Evolutionary conservation across 2,329 filamentous ascomycete species (phyloP).

Genomic region (Cladophialophora exuberans): DNA sequence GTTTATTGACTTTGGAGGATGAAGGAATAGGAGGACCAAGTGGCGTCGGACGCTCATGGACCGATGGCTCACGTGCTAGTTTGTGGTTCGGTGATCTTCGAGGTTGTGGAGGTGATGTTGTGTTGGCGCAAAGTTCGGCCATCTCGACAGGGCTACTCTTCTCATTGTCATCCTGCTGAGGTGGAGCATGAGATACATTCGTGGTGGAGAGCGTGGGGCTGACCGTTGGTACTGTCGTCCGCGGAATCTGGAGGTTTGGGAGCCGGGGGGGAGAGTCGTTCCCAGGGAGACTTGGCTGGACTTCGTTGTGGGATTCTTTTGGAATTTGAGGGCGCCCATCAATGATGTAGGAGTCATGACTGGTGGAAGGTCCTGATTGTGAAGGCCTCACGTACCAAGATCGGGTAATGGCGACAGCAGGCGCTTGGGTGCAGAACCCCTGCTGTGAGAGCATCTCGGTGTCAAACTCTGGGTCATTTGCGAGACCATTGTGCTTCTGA

Average conservation of each 20-base stretch:
- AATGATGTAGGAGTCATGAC: too few species aligned
- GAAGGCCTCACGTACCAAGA: too few species aligned
- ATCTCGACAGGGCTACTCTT: constrained; percentile 9
- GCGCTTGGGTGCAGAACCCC: constrained; percentile 9
- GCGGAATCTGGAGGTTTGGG: too few species aligned
- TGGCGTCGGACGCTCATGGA: neutral
- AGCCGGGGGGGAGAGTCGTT: too few species aligned
- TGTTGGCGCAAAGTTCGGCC: neutral
- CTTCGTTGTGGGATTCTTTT: too few species aligned
- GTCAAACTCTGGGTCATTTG: constrained; percentile 8
- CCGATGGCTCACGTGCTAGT: neutral
- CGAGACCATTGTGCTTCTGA: neutral
- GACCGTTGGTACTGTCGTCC: too few species aligned
- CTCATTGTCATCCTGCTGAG: neutral
- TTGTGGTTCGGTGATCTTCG: neutral
- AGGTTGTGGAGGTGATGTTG: neutral
- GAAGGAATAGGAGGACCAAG: neutral
- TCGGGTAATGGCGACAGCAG: neutral
- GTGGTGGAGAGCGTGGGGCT: neutral
- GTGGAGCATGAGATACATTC: neutral
- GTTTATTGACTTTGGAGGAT: neutral
- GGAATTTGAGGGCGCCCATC: too few species aligned
- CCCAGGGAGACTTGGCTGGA: too few species aligned
- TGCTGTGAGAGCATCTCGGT: constrained; percentile 2
- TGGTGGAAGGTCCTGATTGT: too few species aligned